phyloP scores from a whole-genome alignment of 2,329 filamentous ascomycete species.

The Fusarium oligoseptatum region DNA sequence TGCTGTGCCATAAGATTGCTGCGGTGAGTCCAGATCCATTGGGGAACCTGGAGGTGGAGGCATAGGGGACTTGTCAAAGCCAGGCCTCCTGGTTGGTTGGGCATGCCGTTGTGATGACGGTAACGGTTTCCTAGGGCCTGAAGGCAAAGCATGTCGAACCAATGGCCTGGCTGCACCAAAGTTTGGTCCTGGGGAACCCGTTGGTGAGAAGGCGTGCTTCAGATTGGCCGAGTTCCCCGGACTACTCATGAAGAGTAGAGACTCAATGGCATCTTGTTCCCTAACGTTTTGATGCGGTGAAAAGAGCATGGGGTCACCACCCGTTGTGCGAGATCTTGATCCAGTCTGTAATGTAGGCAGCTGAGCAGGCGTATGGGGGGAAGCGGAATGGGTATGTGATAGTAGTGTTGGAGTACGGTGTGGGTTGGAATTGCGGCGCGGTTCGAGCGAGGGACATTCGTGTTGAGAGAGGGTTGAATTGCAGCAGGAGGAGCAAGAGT shows the following conservation, averaged over 20 bases:
- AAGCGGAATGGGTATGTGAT: conserved; percentile 63
- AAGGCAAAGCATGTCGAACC: conserved; percentile 58
- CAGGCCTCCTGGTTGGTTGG: conserved; percentile 59
- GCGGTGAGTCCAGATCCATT: conserved; percentile 62
- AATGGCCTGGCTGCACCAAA: conserved; percentile 26
- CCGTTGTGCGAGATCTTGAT: conserved; percentile 51
- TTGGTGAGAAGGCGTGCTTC: conserved; percentile 66
- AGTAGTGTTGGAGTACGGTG: conserved; percentile 64
- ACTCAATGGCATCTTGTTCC: conserved; percentile 86
- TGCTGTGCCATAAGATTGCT: conserved; percentile 45
- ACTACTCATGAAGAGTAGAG: conserved; percentile 84
- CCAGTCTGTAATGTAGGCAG: conserved; percentile 47
- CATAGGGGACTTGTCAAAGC: conserved; percentile 62
- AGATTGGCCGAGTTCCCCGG: conserved; percentile 78
- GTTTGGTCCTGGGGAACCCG: conserved; percentile 53
- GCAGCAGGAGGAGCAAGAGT: conserved; percentile 67
- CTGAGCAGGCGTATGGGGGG: conserved; percentile 59
- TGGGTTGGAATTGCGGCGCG: conserved; percentile 65
- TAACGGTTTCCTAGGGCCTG: conserved; percentile 65
- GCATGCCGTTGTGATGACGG: conserved; percentile 62
- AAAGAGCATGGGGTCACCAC: conserved; percentile 69
- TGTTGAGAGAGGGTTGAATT: conserved; percentile 63
- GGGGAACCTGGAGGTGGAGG: conserved; percentile 54
- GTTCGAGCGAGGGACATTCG: conserved; percentile 52
- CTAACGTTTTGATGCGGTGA: conserved; percentile 74